Evolutionary conservation across 305 asterid genomes (phyloP), one percentile per base, ranked within the genome.

Genomic region (Rubia peregrina): DNA sequence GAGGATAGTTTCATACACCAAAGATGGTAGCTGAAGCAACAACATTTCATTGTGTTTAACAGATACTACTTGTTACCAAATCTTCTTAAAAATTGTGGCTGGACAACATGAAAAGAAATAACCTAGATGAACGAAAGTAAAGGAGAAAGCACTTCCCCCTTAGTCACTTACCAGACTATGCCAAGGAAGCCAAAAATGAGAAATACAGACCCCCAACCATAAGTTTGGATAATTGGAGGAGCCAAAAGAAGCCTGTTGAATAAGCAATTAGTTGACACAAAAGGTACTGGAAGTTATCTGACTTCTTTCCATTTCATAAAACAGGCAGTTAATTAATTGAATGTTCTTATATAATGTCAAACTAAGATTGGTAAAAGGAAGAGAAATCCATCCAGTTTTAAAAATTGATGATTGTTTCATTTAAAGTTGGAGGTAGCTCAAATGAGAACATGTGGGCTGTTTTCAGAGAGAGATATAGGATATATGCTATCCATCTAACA

Each of bases 141-240:
- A 43, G 65, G 30, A 21, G 46, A 75, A 33, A 40, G 53, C 24
- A 57, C 9, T 13, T n/a, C 22, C 44, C 55, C 40, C 55, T 19
- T 62, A 71, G 30, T 61, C 76, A 80, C 96, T 85, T 82, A 94
- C 99, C 98, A 94, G 71, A 89, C 90, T 75, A 94, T 66, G 71
- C 99, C 99, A 42, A 91, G 81, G 60, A 84, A 78, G 67, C 96
- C 96, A 80, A 94, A 94, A 75, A 88, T 75, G 88, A 88, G 86
- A 81, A 94, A 94, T 30, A 94, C 98, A 43, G 96, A 94, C 69
- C 80, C 98, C 99, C 99, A 94, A 22, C 98, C 97, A 77, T 78
- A 94, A 82, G 71, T 85, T 79, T 85, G 83, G 69, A 94, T 94
- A 16, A 94, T 76, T 1, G 96, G 92, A 78, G 98, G 99, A 82